phyloP scores from a whole-genome alignment of 805 yeast species.

The Metschnikowia borealis region DNA sequence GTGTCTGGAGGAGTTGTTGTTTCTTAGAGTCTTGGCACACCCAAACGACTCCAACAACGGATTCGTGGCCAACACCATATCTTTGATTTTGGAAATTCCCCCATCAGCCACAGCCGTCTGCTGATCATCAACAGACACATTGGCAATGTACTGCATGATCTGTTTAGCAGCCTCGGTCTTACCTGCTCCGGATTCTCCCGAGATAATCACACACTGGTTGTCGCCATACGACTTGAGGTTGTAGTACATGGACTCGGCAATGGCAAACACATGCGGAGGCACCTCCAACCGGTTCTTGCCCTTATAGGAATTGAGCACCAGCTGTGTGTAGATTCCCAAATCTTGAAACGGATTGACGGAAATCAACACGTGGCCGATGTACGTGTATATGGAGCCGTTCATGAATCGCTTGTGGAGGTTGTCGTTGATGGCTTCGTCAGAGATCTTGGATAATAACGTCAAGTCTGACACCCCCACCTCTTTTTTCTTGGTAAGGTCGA shows the following conservation, averaged over 20 bases:
- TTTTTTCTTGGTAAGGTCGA: conserved; percentile 81
- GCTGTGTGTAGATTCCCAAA: conserved; percentile 88
- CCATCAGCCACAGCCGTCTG: conserved; percentile 19
- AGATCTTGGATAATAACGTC: conserved; percentile 80
- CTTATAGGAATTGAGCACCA: conserved; percentile 67
- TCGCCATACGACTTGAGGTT: conserved; percentile 91
- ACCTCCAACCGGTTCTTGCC: conserved; percentile 94
- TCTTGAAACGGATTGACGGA: conserved; percentile 97
- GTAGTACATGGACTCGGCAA: conserved; percentile 96
- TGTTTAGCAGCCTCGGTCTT: conserved; percentile 97
- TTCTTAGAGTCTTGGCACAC: conserved; percentile 87
- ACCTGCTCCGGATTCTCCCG: conserved; percentile 98
- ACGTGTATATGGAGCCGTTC: conserved; percentile 87
- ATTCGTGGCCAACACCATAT: conserved; percentile 96
- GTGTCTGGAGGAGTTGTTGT: conserved; percentile 86
- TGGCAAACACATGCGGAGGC: conserved; percentile 97
- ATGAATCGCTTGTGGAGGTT: conserved; percentile 85
- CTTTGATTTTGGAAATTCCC: conserved; percentile 79
- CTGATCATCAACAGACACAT: conserved; percentile 61
- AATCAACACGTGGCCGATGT: conserved; percentile 90
- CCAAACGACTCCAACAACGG: conserved; percentile 89
- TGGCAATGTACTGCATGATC: conserved; percentile 94
- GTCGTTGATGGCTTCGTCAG: conserved; percentile 90
- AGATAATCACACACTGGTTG: conserved; percentile 93
- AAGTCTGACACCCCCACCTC: conserved; percentile 98